Evolutionary conservation across 2,329 filamentous ascomycete species (phyloP), one percentile per base, ranked within the genome.

Genomic region (Exophiala mesophila): DNA sequence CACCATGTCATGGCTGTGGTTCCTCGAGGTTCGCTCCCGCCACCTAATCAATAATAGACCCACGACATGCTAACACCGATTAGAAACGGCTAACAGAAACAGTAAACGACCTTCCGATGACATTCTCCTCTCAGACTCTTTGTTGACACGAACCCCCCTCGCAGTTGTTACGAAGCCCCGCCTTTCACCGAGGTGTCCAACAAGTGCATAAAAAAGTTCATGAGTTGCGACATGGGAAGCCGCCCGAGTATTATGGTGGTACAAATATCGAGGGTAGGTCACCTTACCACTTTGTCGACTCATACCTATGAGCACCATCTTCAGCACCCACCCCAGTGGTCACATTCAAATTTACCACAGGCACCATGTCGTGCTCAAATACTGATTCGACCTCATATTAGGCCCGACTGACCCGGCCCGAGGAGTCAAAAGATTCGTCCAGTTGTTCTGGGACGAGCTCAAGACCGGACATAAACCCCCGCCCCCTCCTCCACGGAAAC

Each of bases 101-200:
- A 39, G 50, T 52, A 45, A 20, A 36, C 24, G 18, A 29, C 13
- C 12, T 21, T 29, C 36, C 5, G 30, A n/a, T n/a, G n/a, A n/a
- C n/a, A n/a, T n/a, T n/a, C n/a, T n/a, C n/a, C n/a, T n/a, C n/a
- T n/a, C n/a, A n/a, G n/a, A n/a, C n/a, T n/a, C n/a, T n/a, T n/a
- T n/a, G n/a, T n/a, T n/a, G n/a, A n/a, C n/a, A n/a, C n/a, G n/a
- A n/a, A n/a, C n/a, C n/a, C n/a, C n/a, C n/a, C 39, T 33, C 39
- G 20, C 44, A 56, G 53, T 63, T 71, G 42, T 57, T 70, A 37
- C 55, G 60, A 39, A 70, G 66, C 48, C 66, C 64, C 7, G 50
- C 59, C 37, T 71, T 70, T 49, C 67, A 69, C 53, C 58, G 62
- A 28, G 60, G 64, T 52, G 68, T 70, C 32, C 63, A 66, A 19